phyloP scores from a whole-genome alignment of 176 grass and related monocot genomes.

The Areca catechu region DNA sequence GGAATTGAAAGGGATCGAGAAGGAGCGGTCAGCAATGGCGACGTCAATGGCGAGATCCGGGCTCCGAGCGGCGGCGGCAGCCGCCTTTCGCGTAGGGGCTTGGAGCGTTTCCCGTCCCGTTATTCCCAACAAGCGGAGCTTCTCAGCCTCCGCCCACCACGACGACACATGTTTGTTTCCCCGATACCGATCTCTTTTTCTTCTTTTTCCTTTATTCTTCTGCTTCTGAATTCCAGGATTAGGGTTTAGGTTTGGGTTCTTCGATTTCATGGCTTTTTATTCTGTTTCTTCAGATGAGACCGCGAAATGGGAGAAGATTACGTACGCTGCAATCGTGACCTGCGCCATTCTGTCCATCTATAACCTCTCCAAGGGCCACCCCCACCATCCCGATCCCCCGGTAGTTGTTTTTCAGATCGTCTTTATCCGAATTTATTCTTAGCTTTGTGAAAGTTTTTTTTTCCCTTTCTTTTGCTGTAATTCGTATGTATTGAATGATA shows the following conservation, averaged over 20 bases:
- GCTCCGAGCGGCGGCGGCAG: constrained; percentile 39
- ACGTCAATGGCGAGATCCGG: constrained; percentile 60
- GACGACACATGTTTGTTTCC: constrained; percentile 55
- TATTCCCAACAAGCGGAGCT: constrained; percentile 19
- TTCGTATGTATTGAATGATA: no score
- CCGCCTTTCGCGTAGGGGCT: constrained; percentile 1
- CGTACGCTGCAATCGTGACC: constrained; percentile 45
- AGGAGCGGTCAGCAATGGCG: constrained; percentile 38
- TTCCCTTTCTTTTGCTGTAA: no score
- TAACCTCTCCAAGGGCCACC: constrained; percentile 78
- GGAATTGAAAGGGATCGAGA: background rate
- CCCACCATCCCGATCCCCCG: constrained; percentile 55
- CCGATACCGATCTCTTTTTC: background rate
- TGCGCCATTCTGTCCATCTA: constrained; percentile 52
- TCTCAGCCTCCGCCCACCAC: constrained; percentile 53
- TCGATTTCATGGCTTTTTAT: background rate
- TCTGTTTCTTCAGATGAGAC: constrained; percentile 42
- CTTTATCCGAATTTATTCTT: no score
- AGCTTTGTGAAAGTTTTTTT: no score
- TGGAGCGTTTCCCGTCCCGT: constrained; percentile 17
- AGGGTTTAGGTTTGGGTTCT: background rate
- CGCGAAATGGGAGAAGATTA: constrained; percentile 96
- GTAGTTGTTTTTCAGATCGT: constrained; percentile 8
- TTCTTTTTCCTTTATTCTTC: no score
- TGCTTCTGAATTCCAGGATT: background rate